Conservation (phyloP, 2,329 filamentous ascomycete genomes). For the Penicillium fuscoglaucum region DNA sequence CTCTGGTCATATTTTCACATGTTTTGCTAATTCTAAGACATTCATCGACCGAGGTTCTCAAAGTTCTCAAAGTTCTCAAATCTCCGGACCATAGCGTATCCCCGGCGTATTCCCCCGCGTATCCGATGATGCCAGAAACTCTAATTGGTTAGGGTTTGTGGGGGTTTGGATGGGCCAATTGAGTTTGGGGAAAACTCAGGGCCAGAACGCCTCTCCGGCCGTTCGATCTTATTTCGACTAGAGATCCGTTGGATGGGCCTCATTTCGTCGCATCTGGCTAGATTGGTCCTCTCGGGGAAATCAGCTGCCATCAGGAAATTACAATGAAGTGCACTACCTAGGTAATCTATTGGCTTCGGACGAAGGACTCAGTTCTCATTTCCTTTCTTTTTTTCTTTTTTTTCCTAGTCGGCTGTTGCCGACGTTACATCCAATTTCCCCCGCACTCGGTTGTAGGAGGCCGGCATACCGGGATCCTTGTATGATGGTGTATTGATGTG, state of each 20-base stretch:
- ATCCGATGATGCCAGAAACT: background rate
- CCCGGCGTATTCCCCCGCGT: background rate
- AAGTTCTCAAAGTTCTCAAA: background rate
- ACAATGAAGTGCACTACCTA: background rate
- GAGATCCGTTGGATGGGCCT: background rate
- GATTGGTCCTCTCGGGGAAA: background rate
- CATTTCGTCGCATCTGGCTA: background rate
- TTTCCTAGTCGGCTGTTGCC: background rate
- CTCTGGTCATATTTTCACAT: background rate
- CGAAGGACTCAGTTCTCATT: background rate
- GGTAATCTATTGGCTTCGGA: background rate
- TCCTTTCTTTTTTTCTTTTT: background rate
- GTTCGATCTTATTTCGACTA: background rate
- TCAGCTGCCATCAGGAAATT: background rate
- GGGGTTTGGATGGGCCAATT: background rate
- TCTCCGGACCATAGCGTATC: background rate
- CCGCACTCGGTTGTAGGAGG: background rate
- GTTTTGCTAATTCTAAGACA: background rate
- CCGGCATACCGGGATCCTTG: background rate
- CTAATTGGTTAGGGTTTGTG: conserved; percentile 3
- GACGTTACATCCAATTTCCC: conserved; percentile 1
- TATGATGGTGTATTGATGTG: background rate
- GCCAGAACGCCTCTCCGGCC: background rate
- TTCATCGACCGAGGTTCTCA: background rate
- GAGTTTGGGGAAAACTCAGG: background rate